phyloP scores from a whole-genome alignment of 2,329 filamentous ascomycete species.

The Microthyrium microscopicum region DNA sequence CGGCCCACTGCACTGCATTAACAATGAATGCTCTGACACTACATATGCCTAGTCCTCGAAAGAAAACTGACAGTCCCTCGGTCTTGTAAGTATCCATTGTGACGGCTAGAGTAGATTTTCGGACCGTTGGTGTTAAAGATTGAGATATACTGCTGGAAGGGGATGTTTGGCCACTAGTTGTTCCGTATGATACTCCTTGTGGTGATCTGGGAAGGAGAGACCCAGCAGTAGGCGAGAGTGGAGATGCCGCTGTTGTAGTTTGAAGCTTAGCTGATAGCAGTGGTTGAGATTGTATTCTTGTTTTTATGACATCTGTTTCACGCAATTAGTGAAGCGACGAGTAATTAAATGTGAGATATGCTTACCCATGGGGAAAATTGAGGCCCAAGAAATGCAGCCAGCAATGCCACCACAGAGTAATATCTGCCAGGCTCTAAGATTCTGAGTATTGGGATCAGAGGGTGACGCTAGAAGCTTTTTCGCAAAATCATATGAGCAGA shows the following conservation, averaged over 20 bases:
- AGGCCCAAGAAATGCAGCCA: slow-evolving; percentile 76
- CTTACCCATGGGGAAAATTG: slow-evolving; percentile 72
- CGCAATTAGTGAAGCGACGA: neutral
- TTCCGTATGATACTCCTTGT: too few species aligned
- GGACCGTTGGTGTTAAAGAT: neutral
- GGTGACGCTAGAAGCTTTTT: too few species aligned
- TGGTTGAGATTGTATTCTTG: slow-evolving; percentile 54
- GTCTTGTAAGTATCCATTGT: slow-evolving; percentile 50
- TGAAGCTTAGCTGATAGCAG: neutral
- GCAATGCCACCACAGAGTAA: slow-evolving; percentile 76
- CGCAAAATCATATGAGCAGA: too few species aligned
- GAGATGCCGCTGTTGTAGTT: neutral
- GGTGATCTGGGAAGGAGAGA: neutral
- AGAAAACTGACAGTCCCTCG: slow-evolving; percentile 62
- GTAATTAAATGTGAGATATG: neutral
- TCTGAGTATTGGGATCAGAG: too few species aligned
- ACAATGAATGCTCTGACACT: slow-evolving; percentile 78
- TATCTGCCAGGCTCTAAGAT: slow-evolving; percentile 42
- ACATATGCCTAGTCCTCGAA: slow-evolving; percentile 66
- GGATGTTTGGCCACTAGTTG: too few species aligned
- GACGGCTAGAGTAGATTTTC: slow-evolving; percentile 39
- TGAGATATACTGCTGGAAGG: too few species aligned
- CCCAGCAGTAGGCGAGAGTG: neutral
- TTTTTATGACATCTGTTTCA: slow-evolving; percentile 75
- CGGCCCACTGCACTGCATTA: slow-evolving; percentile 82